Conservation (phyloP, 108 stramenopile species). For the Mediolabrus comicus region DNA sequence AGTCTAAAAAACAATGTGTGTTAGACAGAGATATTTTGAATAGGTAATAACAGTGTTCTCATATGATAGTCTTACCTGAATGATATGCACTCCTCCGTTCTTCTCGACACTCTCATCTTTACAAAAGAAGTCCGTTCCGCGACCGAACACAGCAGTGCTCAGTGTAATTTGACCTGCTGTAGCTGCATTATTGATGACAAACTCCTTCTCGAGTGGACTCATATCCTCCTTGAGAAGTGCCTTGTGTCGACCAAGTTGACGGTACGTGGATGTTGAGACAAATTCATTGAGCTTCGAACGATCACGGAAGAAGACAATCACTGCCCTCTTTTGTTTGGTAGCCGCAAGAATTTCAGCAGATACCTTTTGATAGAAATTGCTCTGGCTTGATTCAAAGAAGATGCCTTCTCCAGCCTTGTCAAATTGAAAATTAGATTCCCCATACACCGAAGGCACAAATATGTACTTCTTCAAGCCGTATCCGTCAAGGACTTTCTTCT, state of each 20-base stretch:
- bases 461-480: slow-evolving; percentile 52
- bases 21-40: neutral
- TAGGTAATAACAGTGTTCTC: neutral
- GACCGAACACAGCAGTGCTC: slow-evolving; percentile 60
- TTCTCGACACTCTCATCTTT: slow-evolving; percentile 56
- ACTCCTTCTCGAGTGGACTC: slow-evolving; percentile 46
- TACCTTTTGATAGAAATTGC: slow-evolving; percentile 59
- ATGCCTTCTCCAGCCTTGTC: slow-evolving; percentile 62
- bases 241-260: slow-evolving; percentile 55
- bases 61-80: slow-evolving; percentile 23
- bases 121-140: slow-evolving; percentile 70
- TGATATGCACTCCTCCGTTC: slow-evolving; percentile 54
- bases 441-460: slow-evolving; percentile 66
- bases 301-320: slow-evolving; percentile 61
- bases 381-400: slow-evolving; percentile 37
- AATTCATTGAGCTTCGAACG: slow-evolving; percentile 41
- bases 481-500: slow-evolving; percentile 45
- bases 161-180: slow-evolving; percentile 59
- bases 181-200: slow-evolving; percentile 59
- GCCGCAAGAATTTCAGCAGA: slow-evolving; percentile 39
- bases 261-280: slow-evolving; percentile 37
- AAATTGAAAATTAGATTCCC: slow-evolving; percentile 55
- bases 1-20: slow-evolving; percentile 14
- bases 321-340: slow-evolving; percentile 47
- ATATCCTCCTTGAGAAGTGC: slow-evolving; percentile 51